phyloP scores from a whole-genome alignment of 441 rosid genomes.

The Kokia cookei region DNA sequence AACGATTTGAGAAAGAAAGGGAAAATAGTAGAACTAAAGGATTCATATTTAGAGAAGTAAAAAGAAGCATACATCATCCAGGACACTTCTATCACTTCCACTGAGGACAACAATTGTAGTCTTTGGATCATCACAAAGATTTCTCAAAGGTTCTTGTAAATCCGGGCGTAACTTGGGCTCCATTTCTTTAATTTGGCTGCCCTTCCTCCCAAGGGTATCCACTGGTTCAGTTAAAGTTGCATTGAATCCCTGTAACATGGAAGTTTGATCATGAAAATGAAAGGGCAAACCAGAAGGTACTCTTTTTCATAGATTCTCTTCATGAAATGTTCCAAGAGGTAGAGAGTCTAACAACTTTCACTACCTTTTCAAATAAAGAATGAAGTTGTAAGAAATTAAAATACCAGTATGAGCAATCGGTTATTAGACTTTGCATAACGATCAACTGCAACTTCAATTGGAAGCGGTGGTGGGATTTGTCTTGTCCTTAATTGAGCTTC shows the following conservation, averaged over 20 bases:
- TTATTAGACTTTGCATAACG: conserved; percentile 40
- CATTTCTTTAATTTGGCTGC: conserved; percentile 66
- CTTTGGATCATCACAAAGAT: conserved; percentile 47
- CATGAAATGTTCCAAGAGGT: background rate
- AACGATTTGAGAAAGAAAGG: background rate
- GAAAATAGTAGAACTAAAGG: background rate
- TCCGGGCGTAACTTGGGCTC: conserved; percentile 59
- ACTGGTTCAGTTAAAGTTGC: conserved; percentile 64
- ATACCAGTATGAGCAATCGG: conserved; percentile 68
- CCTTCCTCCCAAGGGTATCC: conserved; percentile 46
- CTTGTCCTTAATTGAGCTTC: conserved; percentile 75
- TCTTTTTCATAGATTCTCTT: background rate
- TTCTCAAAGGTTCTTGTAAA: conserved; percentile 47
- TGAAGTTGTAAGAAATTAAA: background rate
- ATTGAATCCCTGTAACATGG: conserved; percentile 53
- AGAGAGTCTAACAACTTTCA: background rate
- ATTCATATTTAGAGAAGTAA: background rate
- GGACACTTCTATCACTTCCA: conserved; percentile 62
- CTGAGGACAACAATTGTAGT: conserved; percentile 63
- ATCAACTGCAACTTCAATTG: conserved; percentile 40
- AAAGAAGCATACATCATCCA: conserved; percentile 47
- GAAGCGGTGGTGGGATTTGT: conserved; percentile 69
- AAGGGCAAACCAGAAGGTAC: background rate
- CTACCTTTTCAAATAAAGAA: background rate
- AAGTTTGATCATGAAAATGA: background rate